These are phyloP conservation scores for Aspergillus texensis DNA, from an alignment of 2,329 filamentous ascomycete species.

Conservation along the genomic window DNA sequence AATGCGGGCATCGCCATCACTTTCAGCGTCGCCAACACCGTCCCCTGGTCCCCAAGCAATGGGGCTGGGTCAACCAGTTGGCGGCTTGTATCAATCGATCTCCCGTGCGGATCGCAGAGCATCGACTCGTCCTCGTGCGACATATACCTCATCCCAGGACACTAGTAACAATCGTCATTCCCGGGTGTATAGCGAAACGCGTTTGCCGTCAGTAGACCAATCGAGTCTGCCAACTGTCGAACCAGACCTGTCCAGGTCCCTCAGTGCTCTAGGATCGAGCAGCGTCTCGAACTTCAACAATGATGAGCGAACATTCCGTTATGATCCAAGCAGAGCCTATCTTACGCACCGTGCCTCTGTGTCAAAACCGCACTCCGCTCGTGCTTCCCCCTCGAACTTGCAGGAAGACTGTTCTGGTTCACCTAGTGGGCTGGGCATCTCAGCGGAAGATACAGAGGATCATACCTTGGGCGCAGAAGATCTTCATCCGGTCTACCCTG, in stretches of 20 bases:
- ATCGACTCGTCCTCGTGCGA: constrained; percentile 50
- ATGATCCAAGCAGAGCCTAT: constrained; percentile 34
- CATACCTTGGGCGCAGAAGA: constrained; percentile 35
- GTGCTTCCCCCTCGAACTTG: constrained; percentile 11
- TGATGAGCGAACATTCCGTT: constrained; percentile 38
- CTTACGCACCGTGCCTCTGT: constrained; percentile 40
- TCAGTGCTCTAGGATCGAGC: constrained; percentile 58
- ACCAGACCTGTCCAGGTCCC: constrained; percentile 57
- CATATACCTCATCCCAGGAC: constrained; percentile 38
- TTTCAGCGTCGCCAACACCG: constrained; percentile 52
- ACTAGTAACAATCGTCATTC: constrained; percentile 53
- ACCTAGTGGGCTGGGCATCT: constrained; percentile 32
- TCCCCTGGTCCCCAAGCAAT: constrained; percentile 29
- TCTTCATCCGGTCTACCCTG: constrained; percentile 40
- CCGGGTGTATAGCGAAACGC: constrained; percentile 65
- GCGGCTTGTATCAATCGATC: constrained; percentile 47
- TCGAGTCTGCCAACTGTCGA: constrained; percentile 32
- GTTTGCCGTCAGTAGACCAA: constrained; percentile 48
- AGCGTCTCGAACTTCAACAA: constrained; percentile 33
- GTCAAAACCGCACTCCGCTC: constrained; percentile 39
- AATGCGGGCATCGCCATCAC: constrained; percentile 56
- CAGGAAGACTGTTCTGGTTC: constrained; percentile 24
- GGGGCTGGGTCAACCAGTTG: constrained; percentile 43
- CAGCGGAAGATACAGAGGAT: constrained; percentile 24
- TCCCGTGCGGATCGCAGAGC: constrained; percentile 44